phyloP scores from a whole-genome alignment of 2,329 filamentous ascomycete species.

The Venturia carpophila region DNA sequence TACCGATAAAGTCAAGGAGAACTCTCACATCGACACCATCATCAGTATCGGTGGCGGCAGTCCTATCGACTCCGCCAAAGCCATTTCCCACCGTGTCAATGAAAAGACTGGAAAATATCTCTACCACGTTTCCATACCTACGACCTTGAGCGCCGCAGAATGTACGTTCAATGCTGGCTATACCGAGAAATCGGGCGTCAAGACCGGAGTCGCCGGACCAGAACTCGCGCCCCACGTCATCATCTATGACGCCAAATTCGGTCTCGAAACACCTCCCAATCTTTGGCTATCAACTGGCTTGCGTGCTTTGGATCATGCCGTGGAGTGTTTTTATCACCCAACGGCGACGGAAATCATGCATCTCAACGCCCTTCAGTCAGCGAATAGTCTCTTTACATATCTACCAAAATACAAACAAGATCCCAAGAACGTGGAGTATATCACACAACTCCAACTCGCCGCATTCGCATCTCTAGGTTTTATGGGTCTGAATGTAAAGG shows the following conservation, averaged over 20 bases:
- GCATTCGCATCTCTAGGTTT: conserved; percentile 45
- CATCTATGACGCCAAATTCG: conserved; percentile 48
- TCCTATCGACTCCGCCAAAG: conserved; percentile 44
- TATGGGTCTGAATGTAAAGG: conserved; percentile 43
- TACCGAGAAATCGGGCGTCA: conserved; percentile 41
- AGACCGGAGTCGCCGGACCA: conserved; percentile 39
- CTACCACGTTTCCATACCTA: conserved; percentile 34
- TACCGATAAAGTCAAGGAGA: conserved; percentile 39
- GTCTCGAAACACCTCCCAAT: conserved; percentile 41
- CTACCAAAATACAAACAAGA: conserved; percentile 41
- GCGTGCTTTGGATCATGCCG: conserved; percentile 48
- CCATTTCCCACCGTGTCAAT: conserved; percentile 31
- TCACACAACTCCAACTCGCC: conserved; percentile 46
- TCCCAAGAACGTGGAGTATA: conserved; percentile 39
- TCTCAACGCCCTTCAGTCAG: conserved; percentile 39
- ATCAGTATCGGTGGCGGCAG: conserved; percentile 49
- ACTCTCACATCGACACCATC: conserved; percentile 45
- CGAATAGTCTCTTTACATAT: conserved; percentile 40
- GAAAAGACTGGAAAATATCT: conserved; percentile 30
- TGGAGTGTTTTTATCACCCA: conserved; percentile 48
- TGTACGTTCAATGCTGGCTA: conserved; percentile 47
- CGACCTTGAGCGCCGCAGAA: conserved; percentile 44
- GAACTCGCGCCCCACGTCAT: conserved; percentile 41
- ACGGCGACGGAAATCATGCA: conserved; percentile 43
- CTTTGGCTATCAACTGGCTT: conserved; percentile 47